Conservation (phyloP, 805 yeast species). For the Priceomyces medius region DNA sequence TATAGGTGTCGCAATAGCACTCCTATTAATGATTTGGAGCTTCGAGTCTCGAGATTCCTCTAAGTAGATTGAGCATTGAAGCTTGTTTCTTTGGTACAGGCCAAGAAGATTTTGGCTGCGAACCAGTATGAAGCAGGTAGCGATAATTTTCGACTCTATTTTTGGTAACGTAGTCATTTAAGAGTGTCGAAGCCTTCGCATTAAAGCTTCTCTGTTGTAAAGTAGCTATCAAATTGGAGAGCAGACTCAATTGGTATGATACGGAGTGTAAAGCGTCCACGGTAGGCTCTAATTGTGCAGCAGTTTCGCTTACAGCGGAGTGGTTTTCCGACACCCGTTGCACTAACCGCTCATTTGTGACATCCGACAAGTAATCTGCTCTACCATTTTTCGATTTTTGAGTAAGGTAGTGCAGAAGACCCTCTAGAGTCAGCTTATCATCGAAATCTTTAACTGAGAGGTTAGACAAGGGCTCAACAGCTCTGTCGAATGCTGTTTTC, state of each 20-base stretch:
- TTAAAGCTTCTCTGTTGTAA: conserved; percentile 18
- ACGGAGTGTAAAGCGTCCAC: conserved; percentile 40
- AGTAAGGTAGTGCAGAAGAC: neutral
- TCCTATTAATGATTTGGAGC: conserved; percentile 4
- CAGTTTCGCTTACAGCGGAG: conserved; percentile 12
- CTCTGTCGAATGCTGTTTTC: conserved; percentile 30
- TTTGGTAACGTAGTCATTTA: conserved; percentile 21
- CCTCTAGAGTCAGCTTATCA: conserved; percentile 1
- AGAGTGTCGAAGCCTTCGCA: conserved; percentile 18
- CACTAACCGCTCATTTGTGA: conserved; percentile 15
- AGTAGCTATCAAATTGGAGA: conserved; percentile 21
- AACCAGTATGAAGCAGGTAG: neutral
- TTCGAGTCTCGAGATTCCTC: conserved; percentile 21
- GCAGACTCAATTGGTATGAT: conserved; percentile 27
- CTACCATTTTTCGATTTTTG: conserved; percentile 6
- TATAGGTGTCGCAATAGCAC: neutral
- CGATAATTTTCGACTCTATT: conserved; percentile 12
- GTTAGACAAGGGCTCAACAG: conserved; percentile 16
- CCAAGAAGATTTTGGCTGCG: conserved; percentile 11
- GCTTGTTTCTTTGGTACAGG: conserved; percentile 17
- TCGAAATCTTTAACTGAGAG: conserved; percentile 14
- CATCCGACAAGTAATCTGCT: conserved; percentile 10
- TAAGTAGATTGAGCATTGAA: conserved; percentile 19
- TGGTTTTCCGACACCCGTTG: conserved; percentile 11
- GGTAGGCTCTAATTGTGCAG: conserved; percentile 21